Conservation (phyloP, 306 rosid genomes). For the Acacia confusa region DNA sequence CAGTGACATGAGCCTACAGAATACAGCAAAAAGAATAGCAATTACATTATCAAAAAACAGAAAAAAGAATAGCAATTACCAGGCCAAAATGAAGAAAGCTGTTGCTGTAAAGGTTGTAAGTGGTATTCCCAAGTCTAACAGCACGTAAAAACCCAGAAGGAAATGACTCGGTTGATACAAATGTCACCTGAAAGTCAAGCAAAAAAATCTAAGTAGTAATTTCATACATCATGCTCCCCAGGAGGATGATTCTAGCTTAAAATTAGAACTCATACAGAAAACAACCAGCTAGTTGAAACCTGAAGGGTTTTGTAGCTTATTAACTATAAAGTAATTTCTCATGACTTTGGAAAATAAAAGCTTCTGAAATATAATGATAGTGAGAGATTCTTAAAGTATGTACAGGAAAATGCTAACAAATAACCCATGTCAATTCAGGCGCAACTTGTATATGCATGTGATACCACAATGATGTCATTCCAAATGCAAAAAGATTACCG, state of each 20-base stretch:
- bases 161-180: conserved; percentile 72
- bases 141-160: conserved; percentile 62
- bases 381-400: not conserved
- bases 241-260: not conserved
- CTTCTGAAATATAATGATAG: not conserved
- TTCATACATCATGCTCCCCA: conserved; percentile 16
- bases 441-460: not conserved
- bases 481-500: not conserved
- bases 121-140: conserved; percentile 64
- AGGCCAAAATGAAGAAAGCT: conserved; percentile 96
- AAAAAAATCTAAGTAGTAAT: conserved; percentile 4
- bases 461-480: not conserved
- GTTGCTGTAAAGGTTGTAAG: conserved; percentile 89
- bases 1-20: conserved; percentile 23
- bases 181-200: conserved; percentile 69
- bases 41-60: conserved; percentile 39
- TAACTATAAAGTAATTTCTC: not conserved
- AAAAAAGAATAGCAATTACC: conserved; percentile 47
- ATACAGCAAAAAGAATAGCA: conserved; percentile 10
- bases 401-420: not conserved
- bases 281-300: not conserved
- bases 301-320: not conserved
- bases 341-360: not conserved
- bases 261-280: not conserved
- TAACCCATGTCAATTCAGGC: not conserved